These are phyloP conservation scores for Podaxis mareebaensis DNA, from an alignment of 768 basidiomycete species.

Conservation along the genomic window DNA sequence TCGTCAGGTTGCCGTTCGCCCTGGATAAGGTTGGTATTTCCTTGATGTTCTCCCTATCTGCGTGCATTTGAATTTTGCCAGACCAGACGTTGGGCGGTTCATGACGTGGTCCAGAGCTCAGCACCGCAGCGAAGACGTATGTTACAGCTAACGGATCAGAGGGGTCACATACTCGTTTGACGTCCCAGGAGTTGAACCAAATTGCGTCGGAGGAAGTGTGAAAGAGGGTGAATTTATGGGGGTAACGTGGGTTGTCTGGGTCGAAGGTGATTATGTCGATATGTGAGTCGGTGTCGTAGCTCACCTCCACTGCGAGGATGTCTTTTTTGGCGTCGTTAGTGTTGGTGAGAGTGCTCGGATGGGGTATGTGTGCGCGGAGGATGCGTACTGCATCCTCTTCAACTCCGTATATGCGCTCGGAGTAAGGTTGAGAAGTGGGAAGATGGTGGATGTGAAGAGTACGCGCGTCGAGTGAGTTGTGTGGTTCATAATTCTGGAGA, in stretches of 20 bases:
- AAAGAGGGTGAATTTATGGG: slow-evolving; percentile 27
- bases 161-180: slow-evolving; percentile 21
- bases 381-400: slow-evolving; percentile 34
- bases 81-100: slow-evolving; percentile 37
- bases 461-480: slow-evolving; percentile 32
- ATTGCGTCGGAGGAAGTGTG: slow-evolving; percentile 32
- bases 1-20: slow-evolving; percentile 12
- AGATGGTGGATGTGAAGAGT: slow-evolving; percentile 28
- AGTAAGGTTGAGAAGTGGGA: neutral
- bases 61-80: slow-evolving; percentile 24
- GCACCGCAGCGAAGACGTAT: slow-evolving; percentile 30
- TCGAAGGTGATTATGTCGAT: slow-evolving; percentile 30
- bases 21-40: neutral
- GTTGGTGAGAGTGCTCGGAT: neutral
- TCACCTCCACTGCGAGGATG: slow-evolving; percentile 36
- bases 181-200: slow-evolving; percentile 40
- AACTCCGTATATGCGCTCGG: slow-evolving; percentile 24
- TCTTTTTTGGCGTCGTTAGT: slow-evolving; percentile 7
- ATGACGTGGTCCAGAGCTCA: slow-evolving; percentile 33
- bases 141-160: slow-evolving; percentile 23
- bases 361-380: slow-evolving; percentile 24
- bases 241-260: slow-evolving; percentile 6
- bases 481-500: slow-evolving; percentile 31
- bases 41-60: slow-evolving; percentile 14
- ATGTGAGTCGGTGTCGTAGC: slow-evolving; percentile 41